Evolutionary conservation across 2,329 filamentous ascomycete species (phyloP), one percentile per base, ranked within the genome.

Genomic region (Trichophyton rubrum): DNA sequence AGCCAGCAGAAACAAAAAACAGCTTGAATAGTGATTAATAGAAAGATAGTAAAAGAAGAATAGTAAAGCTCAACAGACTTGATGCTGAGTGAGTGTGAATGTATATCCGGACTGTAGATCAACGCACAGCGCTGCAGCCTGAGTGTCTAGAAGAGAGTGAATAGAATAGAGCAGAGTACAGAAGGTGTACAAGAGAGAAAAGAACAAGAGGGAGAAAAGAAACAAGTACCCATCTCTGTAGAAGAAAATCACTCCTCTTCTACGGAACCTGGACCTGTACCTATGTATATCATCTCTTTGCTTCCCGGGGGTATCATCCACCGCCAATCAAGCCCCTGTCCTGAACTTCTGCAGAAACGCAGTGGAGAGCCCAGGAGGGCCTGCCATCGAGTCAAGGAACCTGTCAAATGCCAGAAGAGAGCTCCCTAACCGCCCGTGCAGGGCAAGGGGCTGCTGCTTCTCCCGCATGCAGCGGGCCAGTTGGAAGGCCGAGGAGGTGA

Each of bases 391-490:
- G 33, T 6, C 33, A 38, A 38, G 27, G 33, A 35, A 38, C 55
- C 55, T 57, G 38, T 57, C 55, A 41, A 30, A 33, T 20, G 9
- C 30, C 55, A 57, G 55, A 56, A 40, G 33, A 57, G 55, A 40
- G 30, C 30, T 22, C n/a, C 24, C 55, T 53, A 53, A 53, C 49
- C 49, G 49, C 49, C 49, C 49, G 49, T 13, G n/a, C 27, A 27
- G 27, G 17, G 49, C 49, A 13, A 38, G 33, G 33, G 33, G 33
- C 33, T 13, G 33, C 33, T 9, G 33, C 33, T 38, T 38, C 11
- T 38, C 27, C 17, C 5, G 9, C 13, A 24, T n/a, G 22, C 17
- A 24, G 27, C 49, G 22, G 49, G 11, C 49, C 49, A 53, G 49
- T 53, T 11, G 27, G 49, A 22, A 30, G 49, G 49, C 6, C 5